Percentiles rank a stretch among this genome's conserved stretches.
These are phyloP conservation scores for Fusarium phyllophilum DNA, from an alignment of 2,329 filamentous ascomycete genomes.

Conservation along the genomic window DNA sequence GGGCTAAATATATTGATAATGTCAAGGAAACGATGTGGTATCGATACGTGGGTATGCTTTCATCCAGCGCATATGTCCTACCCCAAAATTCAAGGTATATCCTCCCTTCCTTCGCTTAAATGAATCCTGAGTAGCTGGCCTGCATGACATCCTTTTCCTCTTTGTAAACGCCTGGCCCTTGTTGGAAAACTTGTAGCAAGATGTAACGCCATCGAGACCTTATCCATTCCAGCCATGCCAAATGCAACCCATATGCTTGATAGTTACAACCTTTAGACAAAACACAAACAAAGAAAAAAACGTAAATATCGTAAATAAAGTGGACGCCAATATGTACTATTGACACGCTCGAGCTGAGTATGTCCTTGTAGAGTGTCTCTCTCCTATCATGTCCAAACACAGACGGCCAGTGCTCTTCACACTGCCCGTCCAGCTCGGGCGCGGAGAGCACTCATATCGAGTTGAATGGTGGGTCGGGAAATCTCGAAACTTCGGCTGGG, in stretches of 20 bases:
- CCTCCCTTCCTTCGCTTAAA: conserved; percentile 4
- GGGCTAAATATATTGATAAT: conserved; percentile 22
- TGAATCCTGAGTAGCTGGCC: conserved; percentile 19
- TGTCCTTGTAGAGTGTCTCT: neutral
- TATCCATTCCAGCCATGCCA: conserved; percentile 24
- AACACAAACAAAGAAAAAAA: conserved; percentile 29
- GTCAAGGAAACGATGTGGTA: conserved; percentile 42
- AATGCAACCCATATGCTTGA: conserved; percentile 35
- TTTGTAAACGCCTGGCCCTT: conserved; percentile 39
- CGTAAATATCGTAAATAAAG: conserved; percentile 30
- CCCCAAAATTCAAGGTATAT: conserved; percentile 36
- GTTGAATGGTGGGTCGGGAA: conserved; percentile 50
- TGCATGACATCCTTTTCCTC: conserved; percentile 26
- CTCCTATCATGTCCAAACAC: conserved; percentile 31
- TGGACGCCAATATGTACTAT: conserved; percentile 11
- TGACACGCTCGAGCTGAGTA: neutral
- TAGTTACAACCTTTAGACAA: conserved; percentile 31
- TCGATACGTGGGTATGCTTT: conserved; percentile 40
- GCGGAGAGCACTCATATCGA: conserved; percentile 41
- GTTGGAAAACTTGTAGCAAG: conserved; percentile 15
- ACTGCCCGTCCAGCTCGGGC: conserved; percentile 40
- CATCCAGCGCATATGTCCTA: conserved; percentile 33
- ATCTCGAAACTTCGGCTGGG: conserved; percentile 68
- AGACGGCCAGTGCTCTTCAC: conserved; percentile 39
- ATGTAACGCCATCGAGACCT: conserved; percentile 36